phyloP scores from a whole-genome alignment of 768 basidiomycete species.

The Boletus rufocinnamomeus region DNA sequence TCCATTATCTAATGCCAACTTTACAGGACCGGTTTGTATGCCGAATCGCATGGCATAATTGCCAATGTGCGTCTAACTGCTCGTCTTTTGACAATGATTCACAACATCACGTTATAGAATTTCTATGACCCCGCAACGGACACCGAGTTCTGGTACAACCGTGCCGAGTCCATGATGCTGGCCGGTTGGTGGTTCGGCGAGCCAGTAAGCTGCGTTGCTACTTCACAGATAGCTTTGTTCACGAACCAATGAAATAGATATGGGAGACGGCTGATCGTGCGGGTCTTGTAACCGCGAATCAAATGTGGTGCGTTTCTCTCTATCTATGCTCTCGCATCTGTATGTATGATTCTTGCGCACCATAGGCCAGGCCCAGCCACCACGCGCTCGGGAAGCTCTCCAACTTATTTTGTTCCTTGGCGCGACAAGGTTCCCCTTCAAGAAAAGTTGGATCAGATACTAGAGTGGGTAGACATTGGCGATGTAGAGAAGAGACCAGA shows the following conservation, averaged over 20 bases:
- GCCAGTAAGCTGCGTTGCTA: slow-evolving; percentile 57
- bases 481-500: slow-evolving; percentile 66
- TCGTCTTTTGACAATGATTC: neutral
- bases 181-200: slow-evolving; percentile 87
- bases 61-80: slow-evolving; percentile 61
- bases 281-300: slow-evolving; percentile 75
- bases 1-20: neutral
- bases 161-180: slow-evolving; percentile 60
- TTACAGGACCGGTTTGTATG: slow-evolving; percentile 84
- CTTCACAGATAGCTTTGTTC: neutral
- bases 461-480: slow-evolving; percentile 82
- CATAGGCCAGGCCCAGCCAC: slow-evolving; percentile 80
- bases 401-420: slow-evolving; percentile 83
- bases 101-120: slow-evolving; percentile 48
- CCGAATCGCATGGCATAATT: slow-evolving; percentile 89
- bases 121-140: slow-evolving; percentile 78
- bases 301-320: slow-evolving; percentile 76
- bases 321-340: neutral
- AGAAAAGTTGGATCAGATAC: slow-evolving; percentile 74
- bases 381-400: slow-evolving; percentile 61
- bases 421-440: slow-evolving; percentile 56
- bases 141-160: slow-evolving; percentile 73
- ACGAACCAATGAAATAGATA: slow-evolving; percentile 51
- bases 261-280: slow-evolving; percentile 86
- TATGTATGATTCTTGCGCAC: neutral